Conservation (phyloP, 1,284 basidiomycete genomes). For the Salmacisia buchloeana region DNA sequence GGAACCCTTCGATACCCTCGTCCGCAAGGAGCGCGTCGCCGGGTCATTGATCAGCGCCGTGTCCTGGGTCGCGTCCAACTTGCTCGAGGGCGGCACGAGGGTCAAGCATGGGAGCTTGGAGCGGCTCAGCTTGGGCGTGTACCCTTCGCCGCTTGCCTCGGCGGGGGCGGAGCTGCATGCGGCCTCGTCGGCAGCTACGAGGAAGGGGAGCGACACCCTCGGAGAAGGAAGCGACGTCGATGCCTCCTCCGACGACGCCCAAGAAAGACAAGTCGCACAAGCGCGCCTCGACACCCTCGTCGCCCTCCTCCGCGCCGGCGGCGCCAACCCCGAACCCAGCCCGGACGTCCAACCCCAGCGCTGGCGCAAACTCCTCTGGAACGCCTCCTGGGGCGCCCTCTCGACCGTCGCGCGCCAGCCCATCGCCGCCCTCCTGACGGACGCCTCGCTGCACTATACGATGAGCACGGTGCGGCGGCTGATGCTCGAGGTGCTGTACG, state of each 20-base stretch:
- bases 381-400: slow-evolving; percentile 41
- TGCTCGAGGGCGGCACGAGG: slow-evolving; percentile 24
- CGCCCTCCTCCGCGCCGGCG: slow-evolving; percentile 50
- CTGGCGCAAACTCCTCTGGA: slow-evolving; percentile 55
- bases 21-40: slow-evolving; percentile 29
- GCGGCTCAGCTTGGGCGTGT: slow-evolving; percentile 52
- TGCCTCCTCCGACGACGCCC: too few species aligned
- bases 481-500: slow-evolving; percentile 52
- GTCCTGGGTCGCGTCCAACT: slow-evolving; percentile 54
- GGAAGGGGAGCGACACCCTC: too few species aligned
- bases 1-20: slow-evolving; percentile 61
- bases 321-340: slow-evolving; percentile 49
- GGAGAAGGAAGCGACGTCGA: too few species aligned
- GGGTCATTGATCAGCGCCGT: slow-evolving; percentile 48
- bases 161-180: background rate
- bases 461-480: slow-evolving; percentile 49
- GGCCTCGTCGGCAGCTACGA: too few species aligned
- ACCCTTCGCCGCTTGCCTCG: slow-evolving; percentile 16
- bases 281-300: slow-evolving; percentile 47
- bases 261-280: slow-evolving; percentile 28
- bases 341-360: slow-evolving; percentile 55
- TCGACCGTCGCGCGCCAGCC: slow-evolving; percentile 53
- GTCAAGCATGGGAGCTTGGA: slow-evolving; percentile 34
- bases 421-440: slow-evolving; percentile 50
- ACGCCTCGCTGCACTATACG: slow-evolving; percentile 47